Evolutionary conservation across 2,329 filamentous ascomycete genomes (phyloP).

Genomic region (Apiospora rasikravindrae): DNA sequence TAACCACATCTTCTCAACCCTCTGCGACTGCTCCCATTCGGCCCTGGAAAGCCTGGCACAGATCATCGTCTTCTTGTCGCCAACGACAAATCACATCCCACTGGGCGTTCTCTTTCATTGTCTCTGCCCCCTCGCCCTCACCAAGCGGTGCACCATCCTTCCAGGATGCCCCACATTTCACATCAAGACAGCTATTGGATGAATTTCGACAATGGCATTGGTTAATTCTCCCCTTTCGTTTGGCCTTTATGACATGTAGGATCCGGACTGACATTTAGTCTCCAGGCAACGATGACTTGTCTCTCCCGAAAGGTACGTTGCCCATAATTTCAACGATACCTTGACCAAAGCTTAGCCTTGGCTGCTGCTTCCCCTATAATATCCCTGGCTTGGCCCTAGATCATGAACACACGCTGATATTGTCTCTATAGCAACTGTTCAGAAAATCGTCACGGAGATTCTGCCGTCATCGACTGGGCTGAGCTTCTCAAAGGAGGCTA

Average conservation of each 20-base stretch:
- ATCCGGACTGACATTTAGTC: constrained; percentile 39
- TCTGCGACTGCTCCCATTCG: neutral
- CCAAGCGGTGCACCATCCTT: constrained; percentile 17
- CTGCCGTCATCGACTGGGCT: constrained; percentile 76
- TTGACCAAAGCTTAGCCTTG: neutral
- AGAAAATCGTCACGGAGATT: constrained; percentile 93
- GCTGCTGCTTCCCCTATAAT: neutral
- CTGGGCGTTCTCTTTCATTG: constrained; percentile 17
- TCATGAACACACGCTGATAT: constrained; percentile 33
- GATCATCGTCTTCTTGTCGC: neutral
- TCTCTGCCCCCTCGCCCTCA: constrained; percentile 19
- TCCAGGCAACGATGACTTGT: constrained; percentile 67
- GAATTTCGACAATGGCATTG: constrained; percentile 12
- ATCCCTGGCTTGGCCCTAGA: neutral
- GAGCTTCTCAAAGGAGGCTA: constrained; percentile 91
- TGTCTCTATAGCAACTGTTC: constrained; percentile 62
- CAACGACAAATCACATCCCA: constrained; percentile 13
- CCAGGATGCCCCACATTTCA: constrained; percentile 24
- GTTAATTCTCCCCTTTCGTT: constrained; percentile 16
- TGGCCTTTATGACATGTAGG: constrained; percentile 20
- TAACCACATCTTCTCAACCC: neutral
- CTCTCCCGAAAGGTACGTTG: constrained; percentile 65
- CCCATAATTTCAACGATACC: neutral
- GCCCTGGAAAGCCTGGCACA: neutral
- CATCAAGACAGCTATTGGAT: constrained; percentile 21